Evolutionary conservation across 148 eudicot species (phyloP), one percentile per base, ranked within the genome.

Genomic region (Mesembryanthemum crystallinum): DNA sequence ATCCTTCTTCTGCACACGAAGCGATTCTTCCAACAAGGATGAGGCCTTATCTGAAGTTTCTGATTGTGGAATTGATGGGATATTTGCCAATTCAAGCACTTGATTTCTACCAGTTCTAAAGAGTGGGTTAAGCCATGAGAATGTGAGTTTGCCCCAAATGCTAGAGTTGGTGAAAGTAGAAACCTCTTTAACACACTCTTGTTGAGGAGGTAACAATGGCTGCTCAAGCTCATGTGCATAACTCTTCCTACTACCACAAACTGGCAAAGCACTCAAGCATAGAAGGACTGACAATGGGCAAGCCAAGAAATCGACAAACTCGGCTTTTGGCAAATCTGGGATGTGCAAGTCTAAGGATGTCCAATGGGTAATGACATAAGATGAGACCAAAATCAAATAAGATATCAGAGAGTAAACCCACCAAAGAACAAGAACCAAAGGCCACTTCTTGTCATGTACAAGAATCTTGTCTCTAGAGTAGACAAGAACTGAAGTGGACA

Each of bases 121-220:
- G 32, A 94, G 82, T 30, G 97, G 94, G 66, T 90, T 94, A n/a
- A 91, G 93, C 98, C 97, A 91, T 17, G 76, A 82, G 32, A 94
- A 94, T 9, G 93, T 84, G 33, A 90, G 69, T 70, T 74, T 80
- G 71, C 91, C 84, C 92, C 91, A 88, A 78, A 91, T 58, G 20
- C 93, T 81, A 21, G 95, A 88, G 42, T 33, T 68, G 6, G 77
- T 70, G 72, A 82, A 91, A 13, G 77, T 39, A 12, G 52, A 66
- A 7, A 43, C 69, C 57, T 49, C 73, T 39, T 28, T 76, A 52
- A 18, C 17, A 58, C 27, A 66, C 73, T 80, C 78, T 17, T 30
- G 45, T 25, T 57, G 52, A 25, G 68, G 69, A 71, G 55, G 32
- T n/a, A 91, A 86, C 25, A 91, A 86, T 12, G 98, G 85, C 15